These are phyloP conservation scores for Arabidopsis hybrid DNA, from an alignment of 441 rosid genomes.

Conservation along the genomic window DNA sequence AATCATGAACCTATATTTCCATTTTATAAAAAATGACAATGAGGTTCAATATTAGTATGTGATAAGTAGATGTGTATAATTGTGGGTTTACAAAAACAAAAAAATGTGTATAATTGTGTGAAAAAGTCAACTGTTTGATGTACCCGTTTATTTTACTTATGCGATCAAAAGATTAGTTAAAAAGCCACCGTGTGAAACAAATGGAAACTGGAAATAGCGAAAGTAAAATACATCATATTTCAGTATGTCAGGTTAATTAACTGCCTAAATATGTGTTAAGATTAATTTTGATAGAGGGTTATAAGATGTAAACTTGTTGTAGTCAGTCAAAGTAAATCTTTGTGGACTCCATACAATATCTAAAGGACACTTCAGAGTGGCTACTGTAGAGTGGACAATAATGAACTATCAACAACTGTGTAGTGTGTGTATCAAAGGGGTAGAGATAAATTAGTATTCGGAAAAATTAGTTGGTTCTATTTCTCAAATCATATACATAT, in stretches of 20 bases:
- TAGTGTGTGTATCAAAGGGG: neutral
- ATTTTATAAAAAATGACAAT: neutral
- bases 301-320: neutral
- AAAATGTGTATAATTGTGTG: too few species aligned
- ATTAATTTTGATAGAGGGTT: neutral
- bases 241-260: neutral
- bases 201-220: too few species aligned
- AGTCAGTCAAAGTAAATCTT: conserved; percentile 4
- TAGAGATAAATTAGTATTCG: neutral
- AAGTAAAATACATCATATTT: neutral
- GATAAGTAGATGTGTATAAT: neutral
- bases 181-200: too few species aligned
- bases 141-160: too few species aligned
- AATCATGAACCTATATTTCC: conserved; percentile 40
- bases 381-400: conserved; percentile 19
- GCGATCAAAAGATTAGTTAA: too few species aligned
- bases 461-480: too few species aligned
- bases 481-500: too few species aligned
- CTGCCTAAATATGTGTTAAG: neutral
- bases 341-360: conserved; percentile 25
- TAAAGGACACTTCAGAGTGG: conserved; percentile 17
- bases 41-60: neutral
- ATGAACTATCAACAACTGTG: conserved; percentile 2
- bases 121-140: too few species aligned
- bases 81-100: too few species aligned